A percentile compares a stretch with the other conserved stretches of the same genome.
Evolutionary conservation across 2,329 filamentous ascomycete genomes (phyloP).

Genomic region (Penicillium sp.): DNA sequence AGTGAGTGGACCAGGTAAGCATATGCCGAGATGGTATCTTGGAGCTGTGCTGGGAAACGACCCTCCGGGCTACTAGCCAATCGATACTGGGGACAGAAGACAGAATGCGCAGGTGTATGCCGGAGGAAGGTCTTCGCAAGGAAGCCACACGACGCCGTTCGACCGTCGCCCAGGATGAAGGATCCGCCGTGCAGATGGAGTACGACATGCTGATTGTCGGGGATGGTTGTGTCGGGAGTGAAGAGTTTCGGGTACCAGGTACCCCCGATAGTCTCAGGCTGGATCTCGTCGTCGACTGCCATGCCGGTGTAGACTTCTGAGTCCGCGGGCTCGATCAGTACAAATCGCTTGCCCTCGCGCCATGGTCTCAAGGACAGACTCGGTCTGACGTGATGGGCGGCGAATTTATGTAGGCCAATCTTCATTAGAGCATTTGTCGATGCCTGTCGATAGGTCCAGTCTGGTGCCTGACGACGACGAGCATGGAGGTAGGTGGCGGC

Average conservation of each 20-base stretch:
- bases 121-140: slow-evolving; percentile 14
- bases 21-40: slow-evolving; percentile 26
- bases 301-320: slow-evolving; percentile 11
- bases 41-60: slow-evolving; percentile 26
- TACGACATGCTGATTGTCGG: slow-evolving; percentile 12
- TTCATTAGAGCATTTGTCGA: slow-evolving; percentile 9
- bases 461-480: slow-evolving; percentile 11
- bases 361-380: slow-evolving; percentile 12
- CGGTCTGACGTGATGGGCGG: slow-evolving; percentile 7
- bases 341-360: slow-evolving; percentile 12
- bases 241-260: slow-evolving; percentile 18
- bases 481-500: slow-evolving; percentile 5
- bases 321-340: slow-evolving; percentile 11
- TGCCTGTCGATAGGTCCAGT: slow-evolving; percentile 17
- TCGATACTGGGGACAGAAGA: slow-evolving; percentile 24
- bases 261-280: slow-evolving; percentile 16
- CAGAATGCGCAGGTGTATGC: slow-evolving; percentile 11
- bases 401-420: slow-evolving; percentile 9
- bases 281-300: slow-evolving; percentile 8
- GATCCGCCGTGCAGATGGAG: slow-evolving; percentile 22
- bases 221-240: not conserved
- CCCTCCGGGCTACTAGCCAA: slow-evolving; percentile 17
- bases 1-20: slow-evolving; percentile 19
- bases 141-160: slow-evolving; percentile 13
- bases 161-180: slow-evolving; percentile 19